A percentile compares a stretch with the other conserved stretches of the same genome.
Evolutionary conservation across 2,329 filamentous ascomycete species (phyloP).

Genomic region (Cercospora zeina): DNA sequence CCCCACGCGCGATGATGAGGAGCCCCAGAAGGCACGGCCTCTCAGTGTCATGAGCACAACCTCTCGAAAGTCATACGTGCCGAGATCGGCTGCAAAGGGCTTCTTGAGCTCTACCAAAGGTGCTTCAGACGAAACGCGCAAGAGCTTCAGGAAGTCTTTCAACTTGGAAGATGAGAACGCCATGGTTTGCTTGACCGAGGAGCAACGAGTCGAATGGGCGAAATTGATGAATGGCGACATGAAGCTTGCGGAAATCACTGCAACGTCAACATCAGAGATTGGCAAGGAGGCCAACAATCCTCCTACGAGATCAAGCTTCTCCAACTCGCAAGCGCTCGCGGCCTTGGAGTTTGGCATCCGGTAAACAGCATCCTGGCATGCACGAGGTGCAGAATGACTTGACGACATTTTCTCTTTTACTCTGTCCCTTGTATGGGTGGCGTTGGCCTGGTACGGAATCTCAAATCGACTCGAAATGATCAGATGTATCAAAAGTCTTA

Average conservation of each 20-base stretch:
- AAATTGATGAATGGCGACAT: constrained; percentile 29
- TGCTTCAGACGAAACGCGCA: constrained; percentile 24
- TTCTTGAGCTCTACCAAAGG: constrained; percentile 33
- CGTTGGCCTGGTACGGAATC: not conserved
- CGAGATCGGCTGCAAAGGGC: constrained; percentile 31
- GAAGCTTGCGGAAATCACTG: constrained; percentile 21
- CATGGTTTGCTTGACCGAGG: constrained; percentile 33
- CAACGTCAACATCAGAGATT: constrained; percentile 15
- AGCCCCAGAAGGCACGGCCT: constrained; percentile 22
- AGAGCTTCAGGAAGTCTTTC: constrained; percentile 29
- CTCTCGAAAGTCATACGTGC: constrained; percentile 30
- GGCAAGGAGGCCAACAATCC: constrained; percentile 13
- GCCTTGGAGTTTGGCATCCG: constrained; percentile 34
- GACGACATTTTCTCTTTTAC: not conserved
- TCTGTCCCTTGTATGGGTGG: not conserved
- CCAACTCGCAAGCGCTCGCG: constrained; percentile 33
- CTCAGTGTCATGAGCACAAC: constrained; percentile 27
- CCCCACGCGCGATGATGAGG: not conserved
- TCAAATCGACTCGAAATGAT: too few relatives aligned
- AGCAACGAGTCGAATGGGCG: constrained; percentile 35
- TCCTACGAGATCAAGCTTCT: constrained; percentile 18
- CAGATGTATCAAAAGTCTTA: not conserved
- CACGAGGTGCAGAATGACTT: not conserved
- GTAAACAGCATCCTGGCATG: constrained; percentile 35
- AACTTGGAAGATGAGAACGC: constrained; percentile 27